phyloP scores from a whole-genome alignment of 164 flowering plant genomes.

The Dillenia suffruticosa region DNA sequence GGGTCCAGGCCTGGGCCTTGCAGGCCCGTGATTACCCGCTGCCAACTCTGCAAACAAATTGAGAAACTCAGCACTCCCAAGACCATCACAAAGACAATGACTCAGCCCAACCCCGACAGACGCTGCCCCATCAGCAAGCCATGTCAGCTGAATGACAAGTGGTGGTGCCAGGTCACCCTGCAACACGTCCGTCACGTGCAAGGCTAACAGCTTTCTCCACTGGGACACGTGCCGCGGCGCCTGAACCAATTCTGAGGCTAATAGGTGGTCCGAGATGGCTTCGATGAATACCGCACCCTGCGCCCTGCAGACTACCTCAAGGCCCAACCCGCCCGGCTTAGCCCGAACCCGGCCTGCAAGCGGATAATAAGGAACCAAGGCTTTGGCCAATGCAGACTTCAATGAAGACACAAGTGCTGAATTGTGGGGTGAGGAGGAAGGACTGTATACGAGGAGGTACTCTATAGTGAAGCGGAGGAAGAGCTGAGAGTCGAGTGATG shows the following conservation, averaged over 20 bases:
- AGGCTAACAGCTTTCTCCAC: constrained; percentile 48
- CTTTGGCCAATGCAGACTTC: constrained; percentile 39
- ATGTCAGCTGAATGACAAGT: constrained; percentile 62
- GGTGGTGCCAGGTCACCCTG: constrained; percentile 38
- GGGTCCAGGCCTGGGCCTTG: constrained; percentile 22
- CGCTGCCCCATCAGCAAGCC: constrained; percentile 54
- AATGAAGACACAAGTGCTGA: constrained; percentile 16
- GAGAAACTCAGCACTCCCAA: constrained; percentile 60
- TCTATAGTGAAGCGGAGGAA: constrained; percentile 75
- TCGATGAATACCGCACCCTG: constrained; percentile 64
- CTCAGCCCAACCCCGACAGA: constrained; percentile 48
- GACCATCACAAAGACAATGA: constrained; percentile 63
- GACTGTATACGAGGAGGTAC: constrained; percentile 46
- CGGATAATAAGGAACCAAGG: constrained; percentile 62
- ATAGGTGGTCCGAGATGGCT: constrained; percentile 26
- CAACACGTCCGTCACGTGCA: constrained; percentile 46
- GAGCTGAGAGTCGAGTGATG: constrained; percentile 70
- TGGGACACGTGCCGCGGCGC: constrained; percentile 35
- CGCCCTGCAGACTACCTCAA: constrained; percentile 50
- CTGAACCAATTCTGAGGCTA: constrained; percentile 28
- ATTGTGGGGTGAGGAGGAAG: constrained; percentile 18
- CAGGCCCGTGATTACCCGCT: constrained; percentile 9
- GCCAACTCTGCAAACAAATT: constrained; percentile 53
- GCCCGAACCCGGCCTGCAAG: constrained; percentile 55
- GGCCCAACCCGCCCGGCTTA: constrained; percentile 23